Conservation (phyloP, 2,329 filamentous ascomycete genomes). For the Claviceps africana region DNA sequence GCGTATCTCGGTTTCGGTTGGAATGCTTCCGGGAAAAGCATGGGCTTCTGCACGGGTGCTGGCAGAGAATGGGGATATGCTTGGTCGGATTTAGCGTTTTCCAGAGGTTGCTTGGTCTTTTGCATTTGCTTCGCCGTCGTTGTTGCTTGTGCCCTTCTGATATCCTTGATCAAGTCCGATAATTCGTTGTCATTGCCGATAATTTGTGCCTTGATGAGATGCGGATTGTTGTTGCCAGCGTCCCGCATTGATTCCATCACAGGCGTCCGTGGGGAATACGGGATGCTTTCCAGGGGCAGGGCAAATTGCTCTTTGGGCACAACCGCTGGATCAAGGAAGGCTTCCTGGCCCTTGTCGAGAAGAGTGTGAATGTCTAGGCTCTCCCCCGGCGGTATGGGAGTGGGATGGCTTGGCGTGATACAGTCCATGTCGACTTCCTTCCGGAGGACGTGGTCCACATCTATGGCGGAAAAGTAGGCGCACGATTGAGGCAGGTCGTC, state of each 20-base stretch:
- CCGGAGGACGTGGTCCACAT: slow-evolving; percentile 87
- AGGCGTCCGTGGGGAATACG: slow-evolving; percentile 56
- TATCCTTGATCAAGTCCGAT: slow-evolving; percentile 52
- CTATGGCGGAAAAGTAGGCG: slow-evolving; percentile 89
- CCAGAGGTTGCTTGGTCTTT: slow-evolving; percentile 13
- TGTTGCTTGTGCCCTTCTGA: slow-evolving; percentile 24
- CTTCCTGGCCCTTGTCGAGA: slow-evolving; percentile 55
- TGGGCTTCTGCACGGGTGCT: slow-evolving; percentile 21
- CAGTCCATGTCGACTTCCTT: slow-evolving; percentile 99
- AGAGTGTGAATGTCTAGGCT: slow-evolving; percentile 71
- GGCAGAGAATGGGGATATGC: slow-evolving; percentile 20
- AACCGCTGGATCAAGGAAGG: slow-evolving; percentile 53
- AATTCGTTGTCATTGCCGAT: slow-evolving; percentile 60
- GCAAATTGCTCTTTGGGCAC: slow-evolving; percentile 35
- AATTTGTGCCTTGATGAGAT: slow-evolving; percentile 77
- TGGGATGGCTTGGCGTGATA: slow-evolving; percentile 72
- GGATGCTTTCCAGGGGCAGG: slow-evolving; percentile 46
- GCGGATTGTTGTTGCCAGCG: slow-evolving; percentile 28
- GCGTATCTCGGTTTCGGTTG: slow-evolving; percentile 9
- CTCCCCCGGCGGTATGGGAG: slow-evolving; percentile 70
- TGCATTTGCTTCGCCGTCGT: slow-evolving; percentile 12
- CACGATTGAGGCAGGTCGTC: slow-evolving; percentile 86
- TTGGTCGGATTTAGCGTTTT: slow-evolving; percentile 23
- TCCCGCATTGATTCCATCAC: slow-evolving; percentile 64
- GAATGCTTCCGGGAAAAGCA: slow-evolving; percentile 23